Percentiles rank a stretch among this genome's conserved stretches.
Evolutionary conservation across 345 rosid genomes (phyloP).

Genomic region (Ceriops zippeliana): DNA sequence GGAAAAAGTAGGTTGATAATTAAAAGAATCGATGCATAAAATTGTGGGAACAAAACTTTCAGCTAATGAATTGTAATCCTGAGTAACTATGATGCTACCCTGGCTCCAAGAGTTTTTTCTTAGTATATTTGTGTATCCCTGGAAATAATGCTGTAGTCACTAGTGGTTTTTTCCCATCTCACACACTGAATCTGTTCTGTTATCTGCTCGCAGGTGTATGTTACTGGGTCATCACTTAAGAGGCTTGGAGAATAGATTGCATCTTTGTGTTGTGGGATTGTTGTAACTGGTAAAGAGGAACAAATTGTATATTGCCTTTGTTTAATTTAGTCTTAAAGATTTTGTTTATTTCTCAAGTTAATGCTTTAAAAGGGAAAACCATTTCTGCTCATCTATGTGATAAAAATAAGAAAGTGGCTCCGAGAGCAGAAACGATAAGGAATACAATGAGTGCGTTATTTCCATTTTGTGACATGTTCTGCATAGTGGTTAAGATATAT

Average conservation of each 20-base stretch:
- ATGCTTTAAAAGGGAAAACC: too few species aligned
- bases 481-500: too few species aligned
- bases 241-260: slow-evolving; percentile 93
- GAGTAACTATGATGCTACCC: too few species aligned
- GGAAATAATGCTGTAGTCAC: neutral
- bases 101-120: neutral
- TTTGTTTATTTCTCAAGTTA: neutral
- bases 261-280: slow-evolving; percentile 82
- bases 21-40: too few species aligned
- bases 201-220: slow-evolving; percentile 71
- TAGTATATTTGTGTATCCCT: neutral
- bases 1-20: too few species aligned
- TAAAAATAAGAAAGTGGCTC: too few species aligned
- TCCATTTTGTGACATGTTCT: too few species aligned
- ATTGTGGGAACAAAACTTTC: too few species aligned
- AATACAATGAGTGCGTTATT: too few species aligned
- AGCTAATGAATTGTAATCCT: too few species aligned
- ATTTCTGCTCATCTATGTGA: too few species aligned
- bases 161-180: neutral
- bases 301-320: slow-evolving; percentile 46
- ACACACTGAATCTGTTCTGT: neutral
- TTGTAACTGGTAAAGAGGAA: slow-evolving; percentile 33
- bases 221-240: slow-evolving; percentile 87
- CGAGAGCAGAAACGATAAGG: too few species aligned
- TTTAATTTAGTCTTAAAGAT: neutral